Evolutionary conservation across 139 green algal species (phyloP), one percentile per base, ranked within the genome.

Genomic region (Asterochloris sp.): DNA sequence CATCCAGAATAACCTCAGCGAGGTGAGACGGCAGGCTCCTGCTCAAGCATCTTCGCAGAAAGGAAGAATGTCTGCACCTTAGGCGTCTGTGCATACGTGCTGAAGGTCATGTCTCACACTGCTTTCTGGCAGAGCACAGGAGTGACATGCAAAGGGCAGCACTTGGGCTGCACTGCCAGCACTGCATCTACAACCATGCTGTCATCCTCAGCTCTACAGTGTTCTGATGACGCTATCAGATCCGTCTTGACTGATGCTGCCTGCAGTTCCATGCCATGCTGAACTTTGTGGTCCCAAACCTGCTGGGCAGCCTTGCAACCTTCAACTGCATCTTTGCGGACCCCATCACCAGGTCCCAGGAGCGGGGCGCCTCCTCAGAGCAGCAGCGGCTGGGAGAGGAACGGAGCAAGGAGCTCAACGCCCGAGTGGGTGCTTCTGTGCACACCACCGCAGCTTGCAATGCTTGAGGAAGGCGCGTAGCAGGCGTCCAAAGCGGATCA

Each of bases 1-100:
- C 0, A 69, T 97, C 10, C 94, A 98, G 87, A 98, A 98, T 89
- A 93, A 96, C 80, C 85, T 97, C 16, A 80, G 78, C 4, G 93
- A 97, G 73, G 93, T 94, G 74, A 54, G 38, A 54, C 38, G 6
- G 38, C 38, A 54, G 38, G 38, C 38, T 54, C 38, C 38, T 10
- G 38, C 38, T 54, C 38, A 54, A 6, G 38, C 38, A 54, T 54
- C 38, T 54, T 54, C 4, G 38, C 38, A 10, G 38, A 6, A 54
- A 54, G 6, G 38, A 54, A 54, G 4, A 54, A 54, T 2, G 2
- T 54, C 38, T 54, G 38, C 38, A 54, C 38, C 4, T 54, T 6
- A 54, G 4, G 6, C 38, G 38, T 54, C 38, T 54, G 38, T 54
- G 38, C 38, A n/a, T n/a, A n/a, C 21, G 9, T 71, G 66, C 19